Percentiles rank a stretch among this genome's conserved stretches.
phyloP scores from a whole-genome alignment of 1,139 yeast species.

The Suhomyces taliae region DNA sequence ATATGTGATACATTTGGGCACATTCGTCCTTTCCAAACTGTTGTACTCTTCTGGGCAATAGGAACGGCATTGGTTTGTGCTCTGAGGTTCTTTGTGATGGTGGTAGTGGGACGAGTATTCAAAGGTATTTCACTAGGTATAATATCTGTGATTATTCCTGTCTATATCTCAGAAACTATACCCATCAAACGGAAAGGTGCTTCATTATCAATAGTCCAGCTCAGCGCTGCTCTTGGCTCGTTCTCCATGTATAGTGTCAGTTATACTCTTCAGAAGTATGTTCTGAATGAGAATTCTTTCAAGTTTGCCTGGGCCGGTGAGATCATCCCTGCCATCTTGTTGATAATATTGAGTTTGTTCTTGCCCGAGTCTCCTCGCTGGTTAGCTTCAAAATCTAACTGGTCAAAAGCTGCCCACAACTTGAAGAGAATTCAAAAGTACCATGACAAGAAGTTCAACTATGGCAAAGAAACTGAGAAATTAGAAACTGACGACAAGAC shows the following conservation, averaged over 20 bases:
- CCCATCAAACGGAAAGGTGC: constrained; percentile 24
- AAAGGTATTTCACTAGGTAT: constrained; percentile 37
- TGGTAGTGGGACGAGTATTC: constrained; percentile 29
- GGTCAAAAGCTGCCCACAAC: constrained; percentile 33
- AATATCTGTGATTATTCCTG: constrained; percentile 30
- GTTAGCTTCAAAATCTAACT: constrained; percentile 31
- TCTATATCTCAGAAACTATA: constrained; percentile 33
- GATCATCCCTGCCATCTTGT: constrained; percentile 17
- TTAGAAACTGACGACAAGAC: constrained; percentile 16
- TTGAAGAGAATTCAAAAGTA: constrained; percentile 15
- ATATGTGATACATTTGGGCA: constrained; percentile 32
- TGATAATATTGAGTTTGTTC: constrained; percentile 48
- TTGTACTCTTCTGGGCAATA: constrained; percentile 28
- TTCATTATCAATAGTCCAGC: constrained; percentile 24
- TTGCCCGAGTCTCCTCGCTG: constrained; percentile 44
- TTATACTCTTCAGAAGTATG: constrained; percentile 17
- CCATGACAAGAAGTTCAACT: constrained; percentile 3
- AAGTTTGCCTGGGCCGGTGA: constrained; percentile 29
- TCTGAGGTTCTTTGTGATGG: constrained; percentile 26
- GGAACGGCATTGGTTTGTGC: constrained; percentile 27
- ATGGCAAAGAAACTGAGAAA: neutral
- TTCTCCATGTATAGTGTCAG: constrained; percentile 23
- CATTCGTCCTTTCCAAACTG: constrained; percentile 24
- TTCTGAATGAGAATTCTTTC: constrained; percentile 18
- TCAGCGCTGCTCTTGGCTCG: constrained; percentile 24